Conservation (phyloP, 441 rosid species). For the Pelargonium myrrhifolium region DNA sequence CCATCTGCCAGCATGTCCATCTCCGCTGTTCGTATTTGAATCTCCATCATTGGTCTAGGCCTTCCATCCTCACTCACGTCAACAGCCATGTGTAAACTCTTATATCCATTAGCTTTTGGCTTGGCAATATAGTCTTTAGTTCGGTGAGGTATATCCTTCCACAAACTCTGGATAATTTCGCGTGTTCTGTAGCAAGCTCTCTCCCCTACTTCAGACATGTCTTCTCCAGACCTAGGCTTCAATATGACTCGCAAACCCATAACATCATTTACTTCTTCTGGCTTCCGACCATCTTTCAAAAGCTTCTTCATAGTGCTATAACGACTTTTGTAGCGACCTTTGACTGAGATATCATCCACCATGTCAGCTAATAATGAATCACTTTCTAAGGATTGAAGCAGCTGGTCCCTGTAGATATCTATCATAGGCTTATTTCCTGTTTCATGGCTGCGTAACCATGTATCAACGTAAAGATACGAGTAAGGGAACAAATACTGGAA, state of each 20-base stretch:
- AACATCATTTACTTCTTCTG: constrained; percentile 80
- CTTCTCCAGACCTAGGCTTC: constrained; percentile 41
- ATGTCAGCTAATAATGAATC: constrained; percentile 46
- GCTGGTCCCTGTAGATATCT: constrained; percentile 53
- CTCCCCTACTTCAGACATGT: constrained; percentile 38
- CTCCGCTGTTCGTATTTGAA: constrained; percentile 76
- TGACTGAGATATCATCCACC: constrained; percentile 58
- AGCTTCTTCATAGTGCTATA: constrained; percentile 97
- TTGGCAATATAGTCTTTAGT: constrained; percentile 75
- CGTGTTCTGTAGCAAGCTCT: constrained; percentile 63
- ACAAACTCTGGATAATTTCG: constrained; percentile 53
- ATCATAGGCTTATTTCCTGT: constrained; percentile 56
- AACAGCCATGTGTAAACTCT: constrained; percentile 91
- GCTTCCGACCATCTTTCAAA: constrained; percentile 72
- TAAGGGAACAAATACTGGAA: constrained; percentile 75
- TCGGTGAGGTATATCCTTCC: constrained; percentile 81
- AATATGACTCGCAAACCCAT: constrained; percentile 74
- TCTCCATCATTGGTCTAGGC: constrained; percentile 76
- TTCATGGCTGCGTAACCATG: constrained; percentile 73
- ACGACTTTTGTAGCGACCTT: constrained; percentile 78
- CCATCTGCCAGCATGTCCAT: constrained; percentile 78
- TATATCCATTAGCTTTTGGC: constrained; percentile 84
- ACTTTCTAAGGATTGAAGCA: constrained; percentile 46
- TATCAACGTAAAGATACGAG: constrained; percentile 70
- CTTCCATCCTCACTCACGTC: constrained; percentile 61